phyloP scores from a whole-genome alignment of 805 yeast species.

The Schizosaccharomyces cryophilus region DNA sequence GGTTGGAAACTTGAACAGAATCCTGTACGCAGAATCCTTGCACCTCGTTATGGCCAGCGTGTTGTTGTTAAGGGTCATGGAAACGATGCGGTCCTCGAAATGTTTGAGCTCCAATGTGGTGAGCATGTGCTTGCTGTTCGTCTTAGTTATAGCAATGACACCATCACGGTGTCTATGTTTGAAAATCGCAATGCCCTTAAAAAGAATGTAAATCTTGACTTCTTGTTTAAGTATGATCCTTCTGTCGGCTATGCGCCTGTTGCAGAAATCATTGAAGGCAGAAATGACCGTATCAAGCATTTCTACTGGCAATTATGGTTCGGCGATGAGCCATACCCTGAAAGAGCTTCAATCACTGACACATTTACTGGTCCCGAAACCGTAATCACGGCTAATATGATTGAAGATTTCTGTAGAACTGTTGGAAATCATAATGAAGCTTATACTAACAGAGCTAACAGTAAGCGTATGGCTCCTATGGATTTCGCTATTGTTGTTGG shows the following conservation, averaged over 20 bases:
- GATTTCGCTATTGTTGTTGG: conserved; percentile 96
- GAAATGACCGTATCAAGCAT: conserved; percentile 80
- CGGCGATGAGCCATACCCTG: conserved; percentile 28
- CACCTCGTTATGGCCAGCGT: conserved; percentile 42
- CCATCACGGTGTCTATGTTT: conserved; percentile 36
- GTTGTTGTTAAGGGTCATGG: conserved; percentile 34
- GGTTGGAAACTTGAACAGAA: conserved; percentile 56
- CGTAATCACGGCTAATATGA: conserved; percentile 46
- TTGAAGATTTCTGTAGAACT: conserved; percentile 85
- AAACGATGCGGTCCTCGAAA: not conserved
- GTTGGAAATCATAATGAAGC: conserved; percentile 94
- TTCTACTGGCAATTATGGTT: conserved; percentile 98
- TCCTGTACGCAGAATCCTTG: conserved; percentile 56
- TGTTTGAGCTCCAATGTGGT: not conserved
- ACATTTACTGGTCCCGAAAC: conserved; percentile 46
- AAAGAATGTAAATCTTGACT: conserved; percentile 45
- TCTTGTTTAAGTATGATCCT: conserved; percentile 58
- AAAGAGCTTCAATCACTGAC: conserved; percentile 38
- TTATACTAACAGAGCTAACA: conserved; percentile 68
- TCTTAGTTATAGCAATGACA: conserved; percentile 17
- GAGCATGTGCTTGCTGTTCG: not conserved
- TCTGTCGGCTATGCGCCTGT: conserved; percentile 90
- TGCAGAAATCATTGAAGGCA: conserved; percentile 63
- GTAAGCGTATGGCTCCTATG: conserved; percentile 76
- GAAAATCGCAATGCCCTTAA: conserved; percentile 63